Conservation (phyloP, 1,284 basidiomycete genomes). For the Ganoderma lucidum region DNA sequence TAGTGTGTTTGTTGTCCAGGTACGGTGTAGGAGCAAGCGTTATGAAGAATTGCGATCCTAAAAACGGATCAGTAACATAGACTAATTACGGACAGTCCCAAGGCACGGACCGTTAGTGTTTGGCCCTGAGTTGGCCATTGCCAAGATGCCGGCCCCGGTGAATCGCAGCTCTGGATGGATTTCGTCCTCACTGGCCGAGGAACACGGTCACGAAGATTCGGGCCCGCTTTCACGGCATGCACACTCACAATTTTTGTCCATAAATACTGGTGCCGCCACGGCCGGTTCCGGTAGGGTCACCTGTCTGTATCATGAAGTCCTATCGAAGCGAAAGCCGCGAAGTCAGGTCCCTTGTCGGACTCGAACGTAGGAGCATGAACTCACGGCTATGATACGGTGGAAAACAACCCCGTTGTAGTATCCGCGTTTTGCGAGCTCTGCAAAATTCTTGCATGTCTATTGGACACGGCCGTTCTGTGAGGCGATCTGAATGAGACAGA, state of each 20-base stretch:
- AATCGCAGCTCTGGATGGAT: conserved; percentile 89
- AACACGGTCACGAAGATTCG: not conserved
- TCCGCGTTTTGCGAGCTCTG: conserved; percentile 83
- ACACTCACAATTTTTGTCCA: conserved; percentile 84
- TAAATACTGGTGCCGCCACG: conserved; percentile 94
- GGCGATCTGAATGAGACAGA: conserved; percentile 9
- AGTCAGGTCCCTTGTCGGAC: conserved; percentile 18
- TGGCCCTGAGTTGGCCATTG: conserved; percentile 96
- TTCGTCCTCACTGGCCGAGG: conserved; percentile 75
- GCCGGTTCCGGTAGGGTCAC: conserved; percentile 95
- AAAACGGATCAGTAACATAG: conserved; percentile 18
- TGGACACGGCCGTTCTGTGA: conserved; percentile 26
- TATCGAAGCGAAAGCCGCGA: conserved; percentile 40
- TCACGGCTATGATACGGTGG: conserved; percentile 87
- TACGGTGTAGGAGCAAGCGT: conserved; percentile 91
- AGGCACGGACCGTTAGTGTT: conserved; percentile 83
- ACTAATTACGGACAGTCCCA: conserved; percentile 4
- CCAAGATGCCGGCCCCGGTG: conserved; percentile 95
- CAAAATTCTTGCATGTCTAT: conserved; percentile 95
- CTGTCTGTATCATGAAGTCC: conserved; percentile 97
- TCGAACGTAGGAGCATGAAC: conserved; percentile 37
- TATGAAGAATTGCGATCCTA: conserved; percentile 96
- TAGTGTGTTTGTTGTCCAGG: conserved; percentile 94
- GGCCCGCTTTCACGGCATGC: not conserved
- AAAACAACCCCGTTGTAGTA: conserved; percentile 90